These are phyloP conservation scores for Cinnamomum micranthum DNA, from an alignment of 164 flowering plant genomes.

Conservation along the genomic window DNA sequence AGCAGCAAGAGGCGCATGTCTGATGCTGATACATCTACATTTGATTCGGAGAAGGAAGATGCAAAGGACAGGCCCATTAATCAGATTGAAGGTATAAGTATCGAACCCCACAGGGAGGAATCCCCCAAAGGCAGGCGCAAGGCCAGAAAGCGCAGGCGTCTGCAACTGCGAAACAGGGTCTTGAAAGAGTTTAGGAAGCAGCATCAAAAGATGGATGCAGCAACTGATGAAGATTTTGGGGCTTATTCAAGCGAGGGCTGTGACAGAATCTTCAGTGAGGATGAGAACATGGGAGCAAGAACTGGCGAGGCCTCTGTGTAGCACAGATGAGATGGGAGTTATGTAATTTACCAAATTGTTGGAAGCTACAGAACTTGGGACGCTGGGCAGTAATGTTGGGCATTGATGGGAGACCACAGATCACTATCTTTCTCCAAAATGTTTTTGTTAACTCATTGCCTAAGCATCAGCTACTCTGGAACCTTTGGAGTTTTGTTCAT, in stretches of 20 bases:
- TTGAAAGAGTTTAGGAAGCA: conserved; percentile 51
- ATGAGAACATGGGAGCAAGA: conserved; percentile 51
- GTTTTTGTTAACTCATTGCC: no score
- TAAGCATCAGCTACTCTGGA: background rate
- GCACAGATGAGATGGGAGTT: conserved; percentile 50
- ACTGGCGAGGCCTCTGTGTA: conserved; percentile 51
- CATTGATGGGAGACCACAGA: background rate
- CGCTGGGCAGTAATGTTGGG: background rate
- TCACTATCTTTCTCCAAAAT: background rate
- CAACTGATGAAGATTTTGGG: conserved; percentile 47
- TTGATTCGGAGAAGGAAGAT: conserved; percentile 52
- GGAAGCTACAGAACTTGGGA: no score
- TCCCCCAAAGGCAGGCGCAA: conserved; percentile 89
- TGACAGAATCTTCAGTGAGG: conserved; percentile 55
- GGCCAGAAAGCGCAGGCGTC: conserved; percentile 69
- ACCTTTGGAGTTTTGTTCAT: background rate
- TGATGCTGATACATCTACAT: conserved; percentile 46
- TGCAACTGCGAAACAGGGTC: conserved; percentile 69
- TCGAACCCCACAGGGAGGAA: conserved; percentile 58
- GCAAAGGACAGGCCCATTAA: conserved; percentile 27
- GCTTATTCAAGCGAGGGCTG: conserved; percentile 47
- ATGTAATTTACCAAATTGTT: no score
- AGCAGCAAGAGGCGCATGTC: conserved; percentile 71
- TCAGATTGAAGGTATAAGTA: conserved; percentile 41
- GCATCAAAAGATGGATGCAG: conserved; percentile 39